Evolutionary conservation across 2,329 filamentous ascomycete genomes (phyloP), one percentile per base, ranked within the genome.

Genomic region (Alternaria sp.): DNA sequence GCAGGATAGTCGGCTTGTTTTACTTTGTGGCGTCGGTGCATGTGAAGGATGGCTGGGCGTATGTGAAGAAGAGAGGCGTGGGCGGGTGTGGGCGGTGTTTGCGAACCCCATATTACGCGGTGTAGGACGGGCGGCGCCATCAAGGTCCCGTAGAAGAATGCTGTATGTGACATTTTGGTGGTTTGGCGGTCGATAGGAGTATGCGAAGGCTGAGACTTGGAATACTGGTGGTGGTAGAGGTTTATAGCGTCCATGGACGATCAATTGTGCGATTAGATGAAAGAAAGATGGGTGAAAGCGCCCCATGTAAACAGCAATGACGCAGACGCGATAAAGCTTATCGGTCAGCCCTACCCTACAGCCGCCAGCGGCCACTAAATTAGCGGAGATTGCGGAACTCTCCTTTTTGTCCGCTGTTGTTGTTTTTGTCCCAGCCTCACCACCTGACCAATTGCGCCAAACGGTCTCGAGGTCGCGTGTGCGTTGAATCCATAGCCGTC

Each of bases 121-220:
- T 91, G 90, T 69, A 98, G 92, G 71, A 98, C 89, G 73, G 91
- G 87, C 0, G 91, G 88, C n/a, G 90, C 91, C 93, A 97, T 97
- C 74, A 90, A 79, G 27, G 87, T 89, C 84, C 86, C 88, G 75
- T 90, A 90, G 83, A 90, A 89, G 81, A 90, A 90, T 67, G 86
- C 85, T 18, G 82, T 82, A 70, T 84, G 82, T 49, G 84, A 65
- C 73, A 74, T 76, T 7, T 38, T 55, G 34, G 52, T 16, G 18
- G 28, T 22, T 16, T n/a, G 48, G 43, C 11, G 2, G 53, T 14
- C 27, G 10, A 5, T 25, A 4, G 27, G 14, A 11, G 0, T 36
- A 3, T 40, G 12, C 9, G 20, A n/a, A 22, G 16, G 25, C 14
- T 44, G n/a, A 27, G 10, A 32, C 1, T 48, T 38, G 25, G 43